phyloP scores from a whole-genome alignment of 805 yeast species.

The Lipomyces lipofer region DNA sequence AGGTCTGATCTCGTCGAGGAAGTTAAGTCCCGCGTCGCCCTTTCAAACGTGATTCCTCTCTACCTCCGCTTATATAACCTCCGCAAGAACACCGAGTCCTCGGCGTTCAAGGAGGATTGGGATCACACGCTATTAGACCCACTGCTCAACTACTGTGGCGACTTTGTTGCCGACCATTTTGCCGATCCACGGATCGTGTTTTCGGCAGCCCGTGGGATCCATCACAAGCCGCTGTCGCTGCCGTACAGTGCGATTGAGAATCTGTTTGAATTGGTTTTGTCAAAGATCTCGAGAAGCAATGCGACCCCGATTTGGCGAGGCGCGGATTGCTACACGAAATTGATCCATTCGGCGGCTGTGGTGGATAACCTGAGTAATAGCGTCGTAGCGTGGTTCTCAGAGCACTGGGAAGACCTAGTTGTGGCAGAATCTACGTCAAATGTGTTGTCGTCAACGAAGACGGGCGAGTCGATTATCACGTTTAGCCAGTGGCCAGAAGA shows the following conservation, averaged over 20 bases:
- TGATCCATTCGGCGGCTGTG: slow-evolving; percentile 13
- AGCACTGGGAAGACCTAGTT: slow-evolving; percentile 23
- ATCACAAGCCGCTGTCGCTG: slow-evolving; percentile 12
- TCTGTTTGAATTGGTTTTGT: slow-evolving; percentile 7
- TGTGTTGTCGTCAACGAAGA: background rate
- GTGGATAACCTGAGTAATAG: slow-evolving; percentile 9
- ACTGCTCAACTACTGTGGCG: slow-evolving; percentile 17
- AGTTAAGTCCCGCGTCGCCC: slow-evolving; percentile 16
- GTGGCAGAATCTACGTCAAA: slow-evolving; percentile 1
- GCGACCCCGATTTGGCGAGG: slow-evolving; percentile 30
- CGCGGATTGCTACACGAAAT: slow-evolving; percentile 22
- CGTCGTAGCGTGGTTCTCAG: slow-evolving; percentile 19
- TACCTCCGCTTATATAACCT: slow-evolving; percentile 21
- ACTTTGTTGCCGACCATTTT: slow-evolving; percentile 11
- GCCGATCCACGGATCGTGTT: slow-evolving; percentile 28
- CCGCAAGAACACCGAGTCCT: slow-evolving; percentile 16
- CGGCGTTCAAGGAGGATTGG: slow-evolving; percentile 28
- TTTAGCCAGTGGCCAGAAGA: slow-evolving; percentile 25
- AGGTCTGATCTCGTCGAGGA: slow-evolving; percentile 19
- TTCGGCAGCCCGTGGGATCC: slow-evolving; percentile 18
- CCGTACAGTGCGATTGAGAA: slow-evolving; percentile 25
- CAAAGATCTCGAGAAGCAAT: slow-evolving; percentile 3
- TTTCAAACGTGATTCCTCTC: slow-evolving; percentile 20
- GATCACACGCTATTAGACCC: slow-evolving; percentile 18
- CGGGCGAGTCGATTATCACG: background rate